Conservation (phyloP, 331 rosid species). For the Pyrus hybrid region DNA sequence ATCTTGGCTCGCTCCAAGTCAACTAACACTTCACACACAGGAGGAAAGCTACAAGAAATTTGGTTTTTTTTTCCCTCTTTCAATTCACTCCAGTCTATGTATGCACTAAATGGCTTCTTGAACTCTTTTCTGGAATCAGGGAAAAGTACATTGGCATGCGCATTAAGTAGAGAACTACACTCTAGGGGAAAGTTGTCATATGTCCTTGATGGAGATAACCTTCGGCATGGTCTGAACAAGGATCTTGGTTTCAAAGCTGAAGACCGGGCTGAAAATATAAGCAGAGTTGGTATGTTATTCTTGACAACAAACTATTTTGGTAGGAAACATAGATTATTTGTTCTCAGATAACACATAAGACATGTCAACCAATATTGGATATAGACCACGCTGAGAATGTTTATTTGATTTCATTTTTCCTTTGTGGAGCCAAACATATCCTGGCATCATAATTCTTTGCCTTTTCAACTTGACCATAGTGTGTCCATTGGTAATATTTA, state of each 20-base stretch:
- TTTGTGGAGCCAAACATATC: background rate
- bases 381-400: background rate
- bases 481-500: background rate
- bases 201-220: slow-evolving; percentile 83
- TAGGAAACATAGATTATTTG: background rate
- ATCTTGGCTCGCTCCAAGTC: background rate
- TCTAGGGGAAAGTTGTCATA: slow-evolving; percentile 62
- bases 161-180: slow-evolving; percentile 57
- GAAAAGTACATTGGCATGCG: slow-evolving; percentile 77
- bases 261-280: slow-evolving; percentile 76
- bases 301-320: background rate
- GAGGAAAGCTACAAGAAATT: background rate
- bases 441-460: background rate
- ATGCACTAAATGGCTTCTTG: background rate
- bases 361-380: background rate
- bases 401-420: background rate
- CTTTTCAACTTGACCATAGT: background rate
- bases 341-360: background rate
- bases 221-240: slow-evolving; percentile 77
- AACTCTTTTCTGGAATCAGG: slow-evolving; percentile 30
- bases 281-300: slow-evolving; percentile 64
- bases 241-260: slow-evolving; percentile 67
- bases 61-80: background rate
- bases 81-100: background rate
- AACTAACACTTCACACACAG: background rate